phyloP scores from a whole-genome alignment of 2,329 filamentous ascomycete genomes.

The Aspergillus ustus region DNA sequence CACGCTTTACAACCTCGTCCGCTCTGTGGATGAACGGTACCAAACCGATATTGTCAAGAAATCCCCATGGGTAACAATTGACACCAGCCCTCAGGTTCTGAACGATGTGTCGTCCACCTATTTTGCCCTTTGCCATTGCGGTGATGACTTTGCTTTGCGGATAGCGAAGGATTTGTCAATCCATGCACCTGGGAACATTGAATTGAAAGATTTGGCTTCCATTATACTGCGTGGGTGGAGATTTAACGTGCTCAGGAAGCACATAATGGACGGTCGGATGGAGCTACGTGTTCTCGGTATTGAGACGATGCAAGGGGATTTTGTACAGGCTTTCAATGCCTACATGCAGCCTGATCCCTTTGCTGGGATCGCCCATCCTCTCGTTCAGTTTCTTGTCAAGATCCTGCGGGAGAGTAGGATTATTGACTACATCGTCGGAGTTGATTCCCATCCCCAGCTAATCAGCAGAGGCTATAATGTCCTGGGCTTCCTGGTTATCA shows the following conservation, averaged over 20 bases:
- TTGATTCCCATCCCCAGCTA: constrained; percentile 90
- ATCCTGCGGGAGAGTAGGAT: constrained; percentile 73
- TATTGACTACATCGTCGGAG: constrained; percentile 84
- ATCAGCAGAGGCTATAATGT: constrained; percentile 82
- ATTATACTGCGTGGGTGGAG: constrained; percentile 64
- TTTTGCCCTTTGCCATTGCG: constrained; percentile 33
- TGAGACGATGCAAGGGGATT: constrained; percentile 70
- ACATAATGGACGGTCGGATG: constrained; percentile 86
- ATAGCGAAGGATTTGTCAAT: constrained; percentile 44
- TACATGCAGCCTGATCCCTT: constrained; percentile 54
- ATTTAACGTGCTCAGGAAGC: constrained; percentile 69
- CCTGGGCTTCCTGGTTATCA: constrained; percentile 83
- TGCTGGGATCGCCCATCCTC: constrained; percentile 51
- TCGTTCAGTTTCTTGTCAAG: constrained; percentile 70
- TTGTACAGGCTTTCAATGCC: constrained; percentile 69
- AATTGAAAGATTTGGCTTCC: constrained; percentile 33
- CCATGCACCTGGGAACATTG: constrained; percentile 34
- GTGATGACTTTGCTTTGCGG: constrained; percentile 37
- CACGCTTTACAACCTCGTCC: constrained; percentile 35
- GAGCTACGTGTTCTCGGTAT: constrained; percentile 82
- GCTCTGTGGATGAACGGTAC: constrained; percentile 41
- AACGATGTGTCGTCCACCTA: constrained; percentile 39
- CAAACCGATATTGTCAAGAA: constrained; percentile 49
- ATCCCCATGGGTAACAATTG: constrained; percentile 46
- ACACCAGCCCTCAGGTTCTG: constrained; percentile 45